Evolutionary conservation across 176 grass and related monocot genomes (phyloP), one percentile per base, ranked within the genome.

Genomic region (Oryza officinalis): DNA sequence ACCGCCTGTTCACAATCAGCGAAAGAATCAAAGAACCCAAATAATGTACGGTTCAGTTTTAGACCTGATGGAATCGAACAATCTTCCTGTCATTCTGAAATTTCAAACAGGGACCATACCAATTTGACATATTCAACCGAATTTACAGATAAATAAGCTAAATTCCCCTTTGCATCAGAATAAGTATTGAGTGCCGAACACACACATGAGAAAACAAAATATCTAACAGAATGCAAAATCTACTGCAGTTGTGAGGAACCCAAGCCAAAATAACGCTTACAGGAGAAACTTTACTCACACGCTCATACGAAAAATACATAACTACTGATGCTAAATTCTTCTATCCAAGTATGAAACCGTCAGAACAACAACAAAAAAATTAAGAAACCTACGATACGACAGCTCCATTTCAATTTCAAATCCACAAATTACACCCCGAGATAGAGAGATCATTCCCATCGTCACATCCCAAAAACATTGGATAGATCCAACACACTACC

Each of bases 401-500:
- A 57, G 23, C 13, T 30, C 3, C 27, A 33, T 63, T 37, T 22
- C 31, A 54, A 43, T 59, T 45, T 52, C 57, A 70, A 75, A 83
- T 41, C 13, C 1, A 15, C 12, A 76, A 63, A 60, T 23, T 13
- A 41, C 10, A 69, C 52, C 13, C 18, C 18, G 46, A 22, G 18
- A 49, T 0, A 17, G 27, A 8, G 50, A 75, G 61, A 74, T 30
- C 69, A 69, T 44, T 20, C 46, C 17, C 84, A 61, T 25, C 30
- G n/a, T n/a, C n/a, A 12, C 63, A 69, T 6, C 80, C 17, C 50
- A 15, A 10, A 61, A 68, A 49, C 5, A 50, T 60, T 20, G 25
- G 9, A 50, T 47, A 63, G 86, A 91, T 88, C 82, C 72, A 82
- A 25, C 32, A 26, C 8, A 38, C 61, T 67, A 27, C 45, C 46